Percentiles rank a stretch among this genome's conserved stretches.
Conservation (phyloP, 2,329 filamentous ascomycete genomes). For the Clathrospora elynae region DNA sequence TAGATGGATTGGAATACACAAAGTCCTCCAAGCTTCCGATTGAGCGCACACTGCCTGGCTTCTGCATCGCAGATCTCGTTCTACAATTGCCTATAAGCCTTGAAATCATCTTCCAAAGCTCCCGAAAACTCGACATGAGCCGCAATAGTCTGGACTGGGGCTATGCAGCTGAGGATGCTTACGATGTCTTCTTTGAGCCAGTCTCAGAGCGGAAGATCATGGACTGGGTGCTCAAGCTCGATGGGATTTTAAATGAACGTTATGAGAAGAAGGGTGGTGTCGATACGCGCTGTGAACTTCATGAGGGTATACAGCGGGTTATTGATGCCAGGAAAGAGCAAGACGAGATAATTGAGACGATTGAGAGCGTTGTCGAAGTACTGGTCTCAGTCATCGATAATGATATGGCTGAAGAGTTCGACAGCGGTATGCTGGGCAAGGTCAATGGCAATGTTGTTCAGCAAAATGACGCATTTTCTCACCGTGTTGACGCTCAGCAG, state of each 20-base stretch:
- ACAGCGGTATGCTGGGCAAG: neutral
- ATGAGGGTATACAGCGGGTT: constrained; percentile 21
- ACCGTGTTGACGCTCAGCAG: no score
- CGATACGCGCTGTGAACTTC: constrained; percentile 16
- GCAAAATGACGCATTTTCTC: no score
- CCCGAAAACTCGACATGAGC: constrained; percentile 27
- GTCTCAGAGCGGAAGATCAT: constrained; percentile 12
- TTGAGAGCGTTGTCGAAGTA: neutral
- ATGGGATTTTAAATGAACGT: constrained; percentile 14
- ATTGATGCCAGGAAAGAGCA: constrained; percentile 6
- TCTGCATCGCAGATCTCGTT: constrained; percentile 31
- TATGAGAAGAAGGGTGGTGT: constrained; percentile 14
- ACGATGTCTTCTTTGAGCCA: constrained; percentile 14
- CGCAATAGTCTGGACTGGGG: constrained; percentile 30
- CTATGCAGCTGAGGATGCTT: constrained; percentile 10
- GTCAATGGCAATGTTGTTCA: no score
- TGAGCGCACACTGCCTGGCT: constrained; percentile 43
- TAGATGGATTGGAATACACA: constrained; percentile 26
- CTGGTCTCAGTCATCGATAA: neutral
- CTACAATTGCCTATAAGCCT: constrained; percentile 6
- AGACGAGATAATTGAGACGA: neutral
- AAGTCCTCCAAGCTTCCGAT: constrained; percentile 49
- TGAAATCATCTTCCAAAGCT: constrained; percentile 9
- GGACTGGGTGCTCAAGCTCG: constrained; percentile 24
- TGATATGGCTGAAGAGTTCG: neutral